Evolutionary conservation across 495 filamentous ascomycete species (phyloP).

Genomic region (Xylaria sp.): DNA sequence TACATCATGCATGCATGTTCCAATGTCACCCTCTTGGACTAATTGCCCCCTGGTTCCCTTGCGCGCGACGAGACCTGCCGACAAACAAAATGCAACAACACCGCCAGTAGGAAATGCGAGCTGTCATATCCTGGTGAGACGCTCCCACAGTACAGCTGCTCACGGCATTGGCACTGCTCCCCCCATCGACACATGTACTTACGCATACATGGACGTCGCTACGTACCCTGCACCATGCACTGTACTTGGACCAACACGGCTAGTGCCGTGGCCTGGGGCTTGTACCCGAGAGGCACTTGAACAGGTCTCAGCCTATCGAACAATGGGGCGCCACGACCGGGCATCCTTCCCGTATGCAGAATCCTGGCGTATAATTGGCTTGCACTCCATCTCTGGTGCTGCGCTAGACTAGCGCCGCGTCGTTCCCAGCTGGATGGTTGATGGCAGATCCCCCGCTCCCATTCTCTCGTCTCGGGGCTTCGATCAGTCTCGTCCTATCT

Average conservation of each 20-base stretch:
- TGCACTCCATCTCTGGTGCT: not conserved
- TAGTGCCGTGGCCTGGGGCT: not conserved
- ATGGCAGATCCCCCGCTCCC: constrained; percentile 37
- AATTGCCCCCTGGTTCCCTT: constrained; percentile 7
- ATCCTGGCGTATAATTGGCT: constrained; percentile 13
- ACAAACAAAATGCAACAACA: not conserved
- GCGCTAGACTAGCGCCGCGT: constrained; percentile 19
- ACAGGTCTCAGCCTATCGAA: constrained; percentile 19
- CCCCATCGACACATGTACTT: too few species aligned
- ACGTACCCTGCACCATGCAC: not conserved
- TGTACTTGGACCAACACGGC: not conserved
- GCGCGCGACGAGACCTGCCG: not conserved
- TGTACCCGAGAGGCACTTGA: not conserved
- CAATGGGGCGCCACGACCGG: constrained; percentile 23
- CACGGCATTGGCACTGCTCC: not conserved
- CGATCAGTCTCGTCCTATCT: constrained; percentile 11
- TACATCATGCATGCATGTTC: constrained; percentile 24
- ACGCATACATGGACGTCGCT: too few species aligned
- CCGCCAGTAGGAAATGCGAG: not conserved
- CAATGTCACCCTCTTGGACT: constrained; percentile 6
- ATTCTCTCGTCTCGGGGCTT: constrained; percentile 22
- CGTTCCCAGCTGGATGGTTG: constrained; percentile 44
- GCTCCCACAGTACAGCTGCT: not conserved
- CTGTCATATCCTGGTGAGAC: constrained; percentile 22
- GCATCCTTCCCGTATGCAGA: constrained; percentile 26